Evolutionary conservation across 331 rosid genomes (phyloP), one percentile per base, ranked within the genome.

Genomic region (Pyrus hybrid): DNA sequence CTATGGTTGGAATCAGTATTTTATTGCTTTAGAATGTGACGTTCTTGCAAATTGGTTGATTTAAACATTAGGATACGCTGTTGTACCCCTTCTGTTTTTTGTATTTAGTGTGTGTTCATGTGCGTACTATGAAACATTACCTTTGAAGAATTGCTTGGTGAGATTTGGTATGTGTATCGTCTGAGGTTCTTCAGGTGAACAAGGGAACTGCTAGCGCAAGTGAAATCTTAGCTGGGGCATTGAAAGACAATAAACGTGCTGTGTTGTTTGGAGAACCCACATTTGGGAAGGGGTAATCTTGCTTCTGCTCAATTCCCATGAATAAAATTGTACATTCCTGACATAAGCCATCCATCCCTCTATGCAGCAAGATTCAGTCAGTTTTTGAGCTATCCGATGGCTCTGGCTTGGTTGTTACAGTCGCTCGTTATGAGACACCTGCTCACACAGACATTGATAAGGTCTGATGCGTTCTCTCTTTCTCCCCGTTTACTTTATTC

Each of bases 151-250:
- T 21, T 30, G 29, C 51, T 37, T 70, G 66, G 73, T 57, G 53
- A 76, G 49, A 68, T 1, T 28, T 43, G 65, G 21, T 53, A 56
- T 32, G 21, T 63, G 64, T 35, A 41, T 41, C 9, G 66, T 41
- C 76, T 26, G 89, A 74, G 76, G 37, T 72, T 5, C 74, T 66
- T 62, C 74, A 94, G 99, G 99, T 94, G 79, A 92, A 92, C 75
- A 92, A 92, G 87, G 99, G 99, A 85, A 94, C 99, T 45, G 99
- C 99, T 32, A 94, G 99, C 87, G 97, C 99, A 29, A 92, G 99
- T 68, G 99, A 94, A 85, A 94, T 94, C 67, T 87, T 94, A 83
- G 99, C 99, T 0, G 99, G 97, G 57, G 97, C 99, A n/a, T 77
- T 94, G 90, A 94, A 94, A 75, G 99, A 94, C 79, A 92, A 92